These are phyloP conservation scores for Sugiyamaella pinicola DNA, from an alignment of 1,139 yeast species.

Conservation along the genomic window DNA sequence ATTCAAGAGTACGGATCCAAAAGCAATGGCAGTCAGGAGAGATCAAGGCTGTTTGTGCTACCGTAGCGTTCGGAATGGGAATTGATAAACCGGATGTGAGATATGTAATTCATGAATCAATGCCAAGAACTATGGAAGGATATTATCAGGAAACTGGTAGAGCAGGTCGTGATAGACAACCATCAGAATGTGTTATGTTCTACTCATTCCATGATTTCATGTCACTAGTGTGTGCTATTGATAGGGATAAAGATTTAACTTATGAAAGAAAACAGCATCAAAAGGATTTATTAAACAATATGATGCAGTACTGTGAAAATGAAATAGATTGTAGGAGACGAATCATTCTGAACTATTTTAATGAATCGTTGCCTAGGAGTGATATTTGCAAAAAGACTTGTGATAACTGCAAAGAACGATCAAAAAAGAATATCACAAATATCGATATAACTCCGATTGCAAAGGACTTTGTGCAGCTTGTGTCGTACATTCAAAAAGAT, in stretches of 20 bases:
- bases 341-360: conserved; percentile 86
- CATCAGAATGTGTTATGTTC: conserved; percentile 79
- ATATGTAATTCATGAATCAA: conserved; percentile 83
- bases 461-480: conserved; percentile 58
- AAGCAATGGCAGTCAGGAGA: conserved; percentile 75
- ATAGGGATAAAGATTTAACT: conserved; percentile 2
- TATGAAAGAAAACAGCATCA: conserved; percentile 70
- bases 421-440: conserved; percentile 50
- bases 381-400: conserved; percentile 69
- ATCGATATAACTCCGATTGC: conserved; percentile 74
- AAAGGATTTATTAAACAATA: conserved; percentile 73
- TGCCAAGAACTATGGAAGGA: conserved; percentile 91
- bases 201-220: conserved; percentile 66
- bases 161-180: conserved; percentile 93
- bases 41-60: conserved; percentile 85
- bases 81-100: conserved; percentile 95
- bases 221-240: conserved; percentile 44
- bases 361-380: conserved; percentile 69
- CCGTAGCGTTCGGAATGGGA: conserved; percentile 99
- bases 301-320: conserved; percentile 90
- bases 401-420: conserved; percentile 74
- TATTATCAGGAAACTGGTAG: conserved; percentile 99
- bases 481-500: conserved; percentile 56
- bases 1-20: conserved; percentile 71
- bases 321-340: conserved; percentile 85